These are phyloP conservation scores for Fusarium haematococcum DNA, from an alignment of 2,329 filamentous ascomycete species.

Conservation along the genomic window DNA sequence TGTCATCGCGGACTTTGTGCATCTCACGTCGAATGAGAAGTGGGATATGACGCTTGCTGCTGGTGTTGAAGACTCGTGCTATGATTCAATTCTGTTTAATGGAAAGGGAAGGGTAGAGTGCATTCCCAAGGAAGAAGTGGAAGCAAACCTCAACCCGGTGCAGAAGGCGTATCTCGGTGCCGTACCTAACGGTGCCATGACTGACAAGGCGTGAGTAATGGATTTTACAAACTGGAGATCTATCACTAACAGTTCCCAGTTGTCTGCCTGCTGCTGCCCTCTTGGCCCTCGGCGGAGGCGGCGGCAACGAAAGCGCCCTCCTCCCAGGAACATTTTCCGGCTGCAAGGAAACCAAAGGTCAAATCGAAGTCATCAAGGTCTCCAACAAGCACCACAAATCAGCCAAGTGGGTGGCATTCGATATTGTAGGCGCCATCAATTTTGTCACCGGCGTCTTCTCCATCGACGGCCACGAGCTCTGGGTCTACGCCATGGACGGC, in stretches of 20 bases:
- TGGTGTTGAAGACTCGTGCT: conserved; percentile 65
- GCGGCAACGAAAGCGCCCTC: conserved; percentile 51
- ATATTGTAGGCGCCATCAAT: conserved; percentile 65
- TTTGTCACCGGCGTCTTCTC: conserved; percentile 58
- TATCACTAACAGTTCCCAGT: conserved; percentile 19
- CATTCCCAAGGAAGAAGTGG: conserved; percentile 57
- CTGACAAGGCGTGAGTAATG: conserved; percentile 54
- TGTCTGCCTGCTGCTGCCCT: conserved; percentile 51
- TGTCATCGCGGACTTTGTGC: conserved; percentile 67
- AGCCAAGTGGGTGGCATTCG: conserved; percentile 62
- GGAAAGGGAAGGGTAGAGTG: conserved; percentile 70
- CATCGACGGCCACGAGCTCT: conserved; percentile 66
- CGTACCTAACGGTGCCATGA: conserved; percentile 49
- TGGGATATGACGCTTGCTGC: conserved; percentile 58
- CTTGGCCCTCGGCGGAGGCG: conserved; percentile 49
- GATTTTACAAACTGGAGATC: accelerated
- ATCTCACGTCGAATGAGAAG: conserved; percentile 62
- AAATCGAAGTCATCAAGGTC: conserved; percentile 57
- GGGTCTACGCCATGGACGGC: conserved; percentile 66
- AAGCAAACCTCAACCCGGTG: conserved; percentile 48
- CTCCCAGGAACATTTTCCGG: conserved; percentile 57
- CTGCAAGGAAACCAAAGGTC: conserved; percentile 60
- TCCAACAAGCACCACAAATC: conserved; percentile 45
- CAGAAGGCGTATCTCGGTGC: conserved; percentile 48
- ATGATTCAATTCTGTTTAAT: conserved; percentile 71